Percentiles rank a stretch among this genome's conserved stretches.
phyloP scores from a whole-genome alignment of 352 stramenopile genomes.

The Phytophthora boehmeriae region DNA sequence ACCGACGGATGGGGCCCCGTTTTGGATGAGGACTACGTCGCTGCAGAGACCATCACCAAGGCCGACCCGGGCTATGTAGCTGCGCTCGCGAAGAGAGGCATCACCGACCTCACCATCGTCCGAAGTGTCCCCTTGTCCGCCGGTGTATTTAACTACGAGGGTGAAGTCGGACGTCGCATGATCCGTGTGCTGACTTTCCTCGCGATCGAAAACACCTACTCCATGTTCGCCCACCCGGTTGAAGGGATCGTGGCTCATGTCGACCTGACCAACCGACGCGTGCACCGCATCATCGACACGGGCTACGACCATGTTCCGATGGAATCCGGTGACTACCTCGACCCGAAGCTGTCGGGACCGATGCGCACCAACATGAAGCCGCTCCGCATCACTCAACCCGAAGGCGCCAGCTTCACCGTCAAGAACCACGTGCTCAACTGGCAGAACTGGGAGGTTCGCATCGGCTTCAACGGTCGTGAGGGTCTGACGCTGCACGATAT shows the following conservation, averaged over 20 bases:
- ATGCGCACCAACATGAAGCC: slow-evolving; percentile 54
- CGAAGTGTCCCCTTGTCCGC: slow-evolving; percentile 35
- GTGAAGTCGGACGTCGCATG: slow-evolving; percentile 42
- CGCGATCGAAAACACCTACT: slow-evolving; percentile 35
- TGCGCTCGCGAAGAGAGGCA: slow-evolving; percentile 36
- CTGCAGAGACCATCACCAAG: slow-evolving; percentile 42
- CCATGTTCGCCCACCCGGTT: slow-evolving; percentile 50
- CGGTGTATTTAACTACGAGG: slow-evolving; percentile 39
- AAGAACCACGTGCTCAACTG: slow-evolving; percentile 68
- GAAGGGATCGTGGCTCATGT: slow-evolving; percentile 47
- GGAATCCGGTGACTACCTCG: slow-evolving; percentile 39
- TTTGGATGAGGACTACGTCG: slow-evolving; percentile 46
- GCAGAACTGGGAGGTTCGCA: slow-evolving; percentile 78
- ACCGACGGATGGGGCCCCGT: slow-evolving; percentile 44
- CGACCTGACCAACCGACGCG: slow-evolving; percentile 36
- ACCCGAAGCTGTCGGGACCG: slow-evolving; percentile 26
- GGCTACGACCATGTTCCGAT: slow-evolving; percentile 36
- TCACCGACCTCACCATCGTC: slow-evolving; percentile 42
- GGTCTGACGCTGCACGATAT: slow-evolving; percentile 80
- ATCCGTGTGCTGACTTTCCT: slow-evolving; percentile 49
- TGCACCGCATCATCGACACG: slow-evolving; percentile 43
- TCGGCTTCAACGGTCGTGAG: slow-evolving; percentile 84
- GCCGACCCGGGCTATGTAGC: slow-evolving; percentile 35
- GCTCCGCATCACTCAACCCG: slow-evolving; percentile 68
- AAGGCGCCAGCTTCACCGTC: slow-evolving; percentile 74